A percentile compares a stretch with the other conserved stretches of the same genome.
These are phyloP conservation scores for Lactifluus subvellereus DNA, from an alignment of 768 basidiomycete genomes.

Conservation along the genomic window DNA sequence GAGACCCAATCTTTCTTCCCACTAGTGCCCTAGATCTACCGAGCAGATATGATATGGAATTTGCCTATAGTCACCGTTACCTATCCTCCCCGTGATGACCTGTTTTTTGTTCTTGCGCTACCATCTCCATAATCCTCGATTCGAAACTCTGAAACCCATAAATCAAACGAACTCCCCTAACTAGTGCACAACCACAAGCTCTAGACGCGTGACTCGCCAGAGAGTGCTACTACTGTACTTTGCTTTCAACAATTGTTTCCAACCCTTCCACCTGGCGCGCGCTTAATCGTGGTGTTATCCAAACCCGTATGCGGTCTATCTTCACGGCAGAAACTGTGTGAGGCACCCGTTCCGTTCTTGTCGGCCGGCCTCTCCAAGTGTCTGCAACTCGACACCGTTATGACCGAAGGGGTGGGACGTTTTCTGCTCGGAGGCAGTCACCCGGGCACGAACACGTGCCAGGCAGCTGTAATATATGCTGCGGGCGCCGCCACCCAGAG, in stretches of 20 bases:
- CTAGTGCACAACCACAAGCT: background rate
- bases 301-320: background rate
- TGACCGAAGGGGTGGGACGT: background rate
- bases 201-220: background rate
- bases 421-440: no score
- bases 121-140: background rate
- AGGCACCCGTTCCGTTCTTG: constrained; percentile 10
- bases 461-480: background rate
- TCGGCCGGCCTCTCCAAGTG: background rate
- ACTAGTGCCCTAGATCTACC: constrained; percentile 12
- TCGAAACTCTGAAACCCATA: constrained; percentile 2
- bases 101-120: constrained; percentile 2
- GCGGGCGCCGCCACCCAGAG: background rate
- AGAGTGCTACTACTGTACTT: no score
- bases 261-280: constrained; percentile 3
- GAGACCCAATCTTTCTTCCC: background rate
- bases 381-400: background rate
- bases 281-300: background rate
- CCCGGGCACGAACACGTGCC: background rate
- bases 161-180: background rate
- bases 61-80: background rate
- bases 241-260: background rate
- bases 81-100: background rate
- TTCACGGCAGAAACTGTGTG: background rate
- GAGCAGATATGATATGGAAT: constrained; percentile 11